Conservation (phyloP, 805 yeast species). For the Wickerhamiella azyma region DNA sequence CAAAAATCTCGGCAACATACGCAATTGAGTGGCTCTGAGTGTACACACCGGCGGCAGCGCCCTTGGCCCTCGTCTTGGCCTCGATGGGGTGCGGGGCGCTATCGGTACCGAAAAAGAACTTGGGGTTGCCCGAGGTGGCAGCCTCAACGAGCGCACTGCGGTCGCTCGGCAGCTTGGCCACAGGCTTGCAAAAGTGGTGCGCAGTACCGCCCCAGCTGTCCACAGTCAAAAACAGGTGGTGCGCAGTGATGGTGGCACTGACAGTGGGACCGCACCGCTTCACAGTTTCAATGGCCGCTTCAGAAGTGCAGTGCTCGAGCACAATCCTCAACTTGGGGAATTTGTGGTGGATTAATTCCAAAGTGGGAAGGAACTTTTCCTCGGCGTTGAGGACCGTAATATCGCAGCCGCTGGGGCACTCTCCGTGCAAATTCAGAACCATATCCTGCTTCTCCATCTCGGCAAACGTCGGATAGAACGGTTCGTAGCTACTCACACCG, state of each 20-base stretch:
- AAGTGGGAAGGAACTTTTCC: conserved; percentile 79
- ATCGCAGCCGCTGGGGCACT: conserved; percentile 66
- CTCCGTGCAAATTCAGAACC: conserved; percentile 88
- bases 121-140: conserved; percentile 82
- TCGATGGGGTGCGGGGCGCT: conserved; percentile 92
- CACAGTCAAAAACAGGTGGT: conserved; percentile 75
- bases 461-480: conserved; percentile 77
- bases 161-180: conserved; percentile 84
- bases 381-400: conserved; percentile 92
- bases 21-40: conserved; percentile 74
- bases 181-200: conserved; percentile 92
- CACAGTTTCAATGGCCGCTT: conserved; percentile 71
- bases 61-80: conserved; percentile 59
- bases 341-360: conserved; percentile 58
- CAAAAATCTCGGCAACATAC: conserved; percentile 80
- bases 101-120: conserved; percentile 93
- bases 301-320: conserved; percentile 89
- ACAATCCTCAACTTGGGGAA: conserved; percentile 81
- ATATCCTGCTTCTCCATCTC: conserved; percentile 71
- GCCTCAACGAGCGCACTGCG: conserved; percentile 69
- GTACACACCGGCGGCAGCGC: conserved; percentile 97
- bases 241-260: conserved; percentile 92
- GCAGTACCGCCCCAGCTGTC: conserved; percentile 98
- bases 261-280: conserved; percentile 58
- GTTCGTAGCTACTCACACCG: conserved; percentile 85